These are phyloP conservation scores for Salicornia ramosissima DNA, from an alignment of 148 eudicot species.

Conservation along the genomic window DNA sequence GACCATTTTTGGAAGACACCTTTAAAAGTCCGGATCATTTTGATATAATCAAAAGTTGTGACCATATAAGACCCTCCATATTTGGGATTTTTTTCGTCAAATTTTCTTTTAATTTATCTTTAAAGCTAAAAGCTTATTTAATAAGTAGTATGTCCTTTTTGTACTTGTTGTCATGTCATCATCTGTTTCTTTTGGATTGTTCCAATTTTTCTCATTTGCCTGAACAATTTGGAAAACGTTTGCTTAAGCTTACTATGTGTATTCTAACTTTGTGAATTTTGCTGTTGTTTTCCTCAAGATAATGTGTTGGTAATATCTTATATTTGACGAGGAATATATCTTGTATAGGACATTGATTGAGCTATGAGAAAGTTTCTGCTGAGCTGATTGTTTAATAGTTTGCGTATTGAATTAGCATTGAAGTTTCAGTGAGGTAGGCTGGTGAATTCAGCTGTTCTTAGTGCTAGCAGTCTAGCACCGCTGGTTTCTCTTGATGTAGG, in stretches of 20 bases:
- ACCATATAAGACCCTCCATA: no score
- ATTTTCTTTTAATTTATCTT: neutral
- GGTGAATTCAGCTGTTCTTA: neutral
- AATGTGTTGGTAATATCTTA: neutral
- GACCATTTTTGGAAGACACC: no score
- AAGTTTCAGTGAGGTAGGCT: neutral
- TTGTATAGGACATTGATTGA: neutral
- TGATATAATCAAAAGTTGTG: no score
- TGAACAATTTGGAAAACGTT: neutral
- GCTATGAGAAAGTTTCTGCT: neutral
- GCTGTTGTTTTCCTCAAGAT: neutral
- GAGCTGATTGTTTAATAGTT: neutral
- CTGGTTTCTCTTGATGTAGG: neutral
- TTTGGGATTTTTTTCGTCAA: no score
- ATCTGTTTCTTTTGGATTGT: neutral
- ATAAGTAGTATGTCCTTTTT: neutral
- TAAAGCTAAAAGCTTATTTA: neutral
- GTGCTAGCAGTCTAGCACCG: neutral
- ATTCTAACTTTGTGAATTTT: neutral
- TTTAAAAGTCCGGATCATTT: no score
- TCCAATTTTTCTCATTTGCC: neutral
- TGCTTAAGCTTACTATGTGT: neutral
- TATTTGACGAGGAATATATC: neutral
- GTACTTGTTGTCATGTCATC: no score
- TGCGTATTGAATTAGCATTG: neutral